Conservation (phyloP, 2,329 filamentous ascomycete genomes). For the Trichoderma polysporum region DNA sequence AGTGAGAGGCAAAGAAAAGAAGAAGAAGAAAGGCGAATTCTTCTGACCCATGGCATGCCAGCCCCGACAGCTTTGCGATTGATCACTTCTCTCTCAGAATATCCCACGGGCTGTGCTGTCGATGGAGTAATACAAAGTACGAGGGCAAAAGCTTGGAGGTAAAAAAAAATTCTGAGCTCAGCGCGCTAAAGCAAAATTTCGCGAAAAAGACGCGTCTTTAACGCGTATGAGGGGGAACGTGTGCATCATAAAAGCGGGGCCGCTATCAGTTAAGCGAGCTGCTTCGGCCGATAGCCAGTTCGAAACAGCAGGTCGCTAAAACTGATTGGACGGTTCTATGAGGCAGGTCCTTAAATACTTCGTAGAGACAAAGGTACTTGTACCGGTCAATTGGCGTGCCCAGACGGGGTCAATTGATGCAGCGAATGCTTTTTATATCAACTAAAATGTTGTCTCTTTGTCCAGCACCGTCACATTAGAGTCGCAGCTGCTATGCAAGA, state of each 20-base stretch:
- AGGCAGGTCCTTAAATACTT: too few species aligned
- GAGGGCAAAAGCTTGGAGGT: background rate
- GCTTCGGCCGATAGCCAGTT: conserved; percentile 1
- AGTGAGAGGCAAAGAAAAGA: background rate
- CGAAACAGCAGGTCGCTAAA: background rate
- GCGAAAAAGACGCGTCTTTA: conserved; percentile 14
- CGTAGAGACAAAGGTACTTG: too few species aligned
- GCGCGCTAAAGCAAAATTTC: conserved; percentile 12
- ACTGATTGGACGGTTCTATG: background rate
- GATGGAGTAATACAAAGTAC: background rate
- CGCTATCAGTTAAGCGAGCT: conserved; percentile 15
- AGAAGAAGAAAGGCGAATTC: background rate
- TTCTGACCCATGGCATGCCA: background rate
- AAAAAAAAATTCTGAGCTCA: background rate
- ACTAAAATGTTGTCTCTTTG: too few species aligned
- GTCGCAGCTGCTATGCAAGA: conserved; percentile 13
- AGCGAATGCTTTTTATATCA: background rate
- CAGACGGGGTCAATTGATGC: background rate
- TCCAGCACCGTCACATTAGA: background rate
- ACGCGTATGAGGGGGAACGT: conserved; percentile 15
- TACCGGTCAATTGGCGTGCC: too few species aligned
- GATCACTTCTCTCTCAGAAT: conserved; percentile 9
- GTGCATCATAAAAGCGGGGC: conserved; percentile 16
- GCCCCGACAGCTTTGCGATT: conserved; percentile 10
- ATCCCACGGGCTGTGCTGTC: background rate